Evolutionary conservation across 768 basidiomycete species (phyloP), one percentile per base, ranked within the genome.

Genomic region (Rhodosporidiobolus sp.): DNA sequence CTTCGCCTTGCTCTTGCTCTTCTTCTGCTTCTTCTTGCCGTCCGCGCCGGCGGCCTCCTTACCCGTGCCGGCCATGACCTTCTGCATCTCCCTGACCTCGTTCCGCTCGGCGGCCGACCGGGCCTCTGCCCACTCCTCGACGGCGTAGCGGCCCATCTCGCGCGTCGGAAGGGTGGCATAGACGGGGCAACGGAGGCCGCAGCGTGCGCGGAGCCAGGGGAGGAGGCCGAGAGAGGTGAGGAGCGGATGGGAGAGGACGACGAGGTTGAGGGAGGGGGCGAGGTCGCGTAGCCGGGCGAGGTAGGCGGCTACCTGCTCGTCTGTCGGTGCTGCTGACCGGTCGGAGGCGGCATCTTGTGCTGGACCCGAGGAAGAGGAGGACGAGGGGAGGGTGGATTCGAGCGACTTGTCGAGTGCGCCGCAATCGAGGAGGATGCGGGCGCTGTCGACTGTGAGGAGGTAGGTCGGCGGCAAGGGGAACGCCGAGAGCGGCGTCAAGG

Each of bases 81-180:
- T 55, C 49, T 61, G 56, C 20, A 43, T 28, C 32, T 68, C 48
- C 46, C 67, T 35, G 0, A n/a, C 49, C 38, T 72, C 72, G 53
- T 80, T 80, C 30, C 69, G 32, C 53, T 77, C 74, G 69, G 82
- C 82, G 0, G 72, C 75, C 30, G 81, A 79, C 78, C 92, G 85
- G 22, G 88, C 87, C 76, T 94, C 91, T 1, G 89, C 86, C 78
- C 96, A 94, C 81, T 97, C 92, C 11, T 89, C 86, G 4, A 90
- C 89, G 24, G 92, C 92, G 54, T 97, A 91, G 46, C 92, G 86
- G 8, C 91, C 95, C 89, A 94, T 95, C 66, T 94, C 92, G 76
- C 94, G 92, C 0, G 96, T 93, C 49, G 95, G 95, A 35, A 97
- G 86, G 4, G 94, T 95, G 0, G 91, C 90, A 80, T 98, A 99